These are phyloP conservation scores for Juglanconis juglandina DNA, from an alignment of 2,329 filamentous ascomycete species.

Conservation along the genomic window DNA sequence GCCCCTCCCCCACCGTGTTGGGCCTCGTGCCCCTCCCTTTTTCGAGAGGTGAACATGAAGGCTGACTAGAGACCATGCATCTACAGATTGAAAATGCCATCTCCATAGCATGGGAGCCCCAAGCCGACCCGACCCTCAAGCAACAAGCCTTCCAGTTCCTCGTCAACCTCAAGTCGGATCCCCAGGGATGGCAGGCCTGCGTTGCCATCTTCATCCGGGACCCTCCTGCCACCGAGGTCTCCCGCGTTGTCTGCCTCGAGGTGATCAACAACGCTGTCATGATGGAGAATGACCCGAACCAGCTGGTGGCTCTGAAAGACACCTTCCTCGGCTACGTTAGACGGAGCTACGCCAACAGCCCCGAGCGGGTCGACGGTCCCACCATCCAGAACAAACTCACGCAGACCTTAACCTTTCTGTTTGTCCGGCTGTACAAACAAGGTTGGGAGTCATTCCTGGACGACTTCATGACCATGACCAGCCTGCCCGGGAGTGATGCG, in stretches of 20 bases:
- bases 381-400: conserved; percentile 95
- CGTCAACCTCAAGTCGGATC: conserved; percentile 73
- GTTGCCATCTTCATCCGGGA: conserved; percentile 78
- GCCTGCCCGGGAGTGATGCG: conserved; percentile 53
- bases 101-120: conserved; percentile 84
- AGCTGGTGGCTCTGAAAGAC: conserved; percentile 73
- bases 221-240: conserved; percentile 74
- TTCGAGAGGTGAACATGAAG: neutral
- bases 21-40: neutral
- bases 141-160: conserved; percentile 79
- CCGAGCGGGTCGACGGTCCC: conserved; percentile 62
- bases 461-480: conserved; percentile 78
- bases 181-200: conserved; percentile 87
- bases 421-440: conserved; percentile 78
- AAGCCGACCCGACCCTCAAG: conserved; percentile 71
- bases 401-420: conserved; percentile 91
- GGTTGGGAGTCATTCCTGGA: conserved; percentile 90
- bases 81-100: conserved; percentile 90
- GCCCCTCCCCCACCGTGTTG: conserved; percentile 13
- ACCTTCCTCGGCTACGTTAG: conserved; percentile 78
- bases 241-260: conserved; percentile 85
- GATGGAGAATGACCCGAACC: conserved; percentile 70
- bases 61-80: neutral
- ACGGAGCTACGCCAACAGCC: conserved; percentile 64
- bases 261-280: conserved; percentile 90